A percentile compares a stretch with the other conserved stretches of the same genome.
Evolutionary conservation across 768 basidiomycete genomes (phyloP).

Genomic region (Amanita pseudoporphyria): DNA sequence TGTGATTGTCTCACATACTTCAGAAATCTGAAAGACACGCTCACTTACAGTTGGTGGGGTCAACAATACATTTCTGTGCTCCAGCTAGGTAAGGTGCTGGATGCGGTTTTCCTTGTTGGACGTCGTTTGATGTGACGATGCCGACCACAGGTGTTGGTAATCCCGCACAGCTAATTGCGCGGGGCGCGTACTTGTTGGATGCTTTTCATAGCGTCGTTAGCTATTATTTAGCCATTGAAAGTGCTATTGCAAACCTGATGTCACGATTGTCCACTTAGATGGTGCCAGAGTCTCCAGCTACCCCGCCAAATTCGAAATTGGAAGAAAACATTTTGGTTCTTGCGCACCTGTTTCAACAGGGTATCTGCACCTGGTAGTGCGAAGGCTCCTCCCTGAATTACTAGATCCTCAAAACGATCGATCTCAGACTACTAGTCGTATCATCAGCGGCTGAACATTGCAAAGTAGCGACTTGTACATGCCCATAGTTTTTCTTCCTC

Average conservation of each 20-base stretch:
- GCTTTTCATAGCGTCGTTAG: conserved; percentile 30
- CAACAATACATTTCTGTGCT: conserved; percentile 46
- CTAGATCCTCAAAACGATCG: conserved; percentile 69
- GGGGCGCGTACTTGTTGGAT: conserved; percentile 59
- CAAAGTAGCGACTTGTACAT: conserved; percentile 11
- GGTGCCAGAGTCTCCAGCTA: conserved; percentile 19
- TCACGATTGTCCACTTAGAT: conserved; percentile 73
- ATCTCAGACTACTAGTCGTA: conserved; percentile 44
- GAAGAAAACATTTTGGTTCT: not conserved
- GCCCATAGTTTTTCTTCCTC: conserved; percentile 52
- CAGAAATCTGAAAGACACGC: not conserved
- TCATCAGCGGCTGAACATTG: not conserved
- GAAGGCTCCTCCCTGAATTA: conserved; percentile 52
- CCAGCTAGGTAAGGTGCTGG: conserved; percentile 84
- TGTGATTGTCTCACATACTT: not conserved
- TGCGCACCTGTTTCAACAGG: conserved; percentile 43
- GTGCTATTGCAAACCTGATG: conserved; percentile 43
- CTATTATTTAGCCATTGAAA: not conserved
- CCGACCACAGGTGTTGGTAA: conserved; percentile 50
- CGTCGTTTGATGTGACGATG: conserved; percentile 68
- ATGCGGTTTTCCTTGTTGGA: conserved; percentile 71
- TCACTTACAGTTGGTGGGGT: conserved; percentile 46
- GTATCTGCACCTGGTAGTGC: conserved; percentile 56
- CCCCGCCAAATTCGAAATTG: not conserved
- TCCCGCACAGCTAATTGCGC: conserved; percentile 54